Percentiles rank a stretch among this genome's conserved stretches.
phyloP scores from a whole-genome alignment of 2,329 filamentous ascomycete species.

The Byssothecium circinans region DNA sequence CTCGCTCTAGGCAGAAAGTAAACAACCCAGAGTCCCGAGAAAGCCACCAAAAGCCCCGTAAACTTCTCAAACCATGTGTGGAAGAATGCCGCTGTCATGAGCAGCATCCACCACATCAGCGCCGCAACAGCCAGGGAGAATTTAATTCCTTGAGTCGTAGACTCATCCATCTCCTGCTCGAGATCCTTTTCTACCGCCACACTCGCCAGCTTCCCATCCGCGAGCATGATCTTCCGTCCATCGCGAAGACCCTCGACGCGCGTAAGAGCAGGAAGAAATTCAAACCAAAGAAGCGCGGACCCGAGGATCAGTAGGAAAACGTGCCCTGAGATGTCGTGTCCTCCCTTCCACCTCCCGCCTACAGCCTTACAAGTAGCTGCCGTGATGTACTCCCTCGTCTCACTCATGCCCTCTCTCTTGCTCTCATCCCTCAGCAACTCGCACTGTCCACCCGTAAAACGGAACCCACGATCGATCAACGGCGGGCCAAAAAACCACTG shows the following conservation, averaged over 20 bases:
- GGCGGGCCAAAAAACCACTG: conserved; percentile 96
- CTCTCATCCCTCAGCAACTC: conserved; percentile 59
- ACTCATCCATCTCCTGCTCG: conserved; percentile 44
- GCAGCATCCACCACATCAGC: conserved; percentile 88
- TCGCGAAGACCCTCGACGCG: conserved; percentile 54
- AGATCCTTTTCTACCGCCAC: conserved; percentile 46
- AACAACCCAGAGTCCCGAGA: conserved; percentile 47
- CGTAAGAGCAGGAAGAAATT: conserved; percentile 67
- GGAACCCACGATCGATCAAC: conserved; percentile 86
- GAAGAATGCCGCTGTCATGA: conserved; percentile 98
- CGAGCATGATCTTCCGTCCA: conserved; percentile 66
- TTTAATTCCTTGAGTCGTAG: conserved; percentile 57
- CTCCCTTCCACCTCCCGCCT: conserved; percentile 86
- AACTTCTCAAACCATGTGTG: conserved; percentile 98
- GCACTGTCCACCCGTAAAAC: conserved; percentile 85
- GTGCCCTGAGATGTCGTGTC: conserved; percentile 94
- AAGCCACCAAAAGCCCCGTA: conserved; percentile 53
- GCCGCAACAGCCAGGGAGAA: conserved; percentile 61
- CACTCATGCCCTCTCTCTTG: conserved; percentile 49
- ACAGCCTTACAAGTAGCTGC: conserved; percentile 78
- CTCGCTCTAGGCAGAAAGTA: conserved; percentile 53
- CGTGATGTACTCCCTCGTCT: conserved; percentile 61
- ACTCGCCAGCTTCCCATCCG: conserved; percentile 62
- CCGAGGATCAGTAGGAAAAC: conserved; percentile 89
- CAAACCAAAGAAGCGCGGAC: conserved; percentile 78